Evolutionary conservation across 2,329 filamentous ascomycete genomes (phyloP).

Genomic region (Aspergillus pseudoglaucus): DNA sequence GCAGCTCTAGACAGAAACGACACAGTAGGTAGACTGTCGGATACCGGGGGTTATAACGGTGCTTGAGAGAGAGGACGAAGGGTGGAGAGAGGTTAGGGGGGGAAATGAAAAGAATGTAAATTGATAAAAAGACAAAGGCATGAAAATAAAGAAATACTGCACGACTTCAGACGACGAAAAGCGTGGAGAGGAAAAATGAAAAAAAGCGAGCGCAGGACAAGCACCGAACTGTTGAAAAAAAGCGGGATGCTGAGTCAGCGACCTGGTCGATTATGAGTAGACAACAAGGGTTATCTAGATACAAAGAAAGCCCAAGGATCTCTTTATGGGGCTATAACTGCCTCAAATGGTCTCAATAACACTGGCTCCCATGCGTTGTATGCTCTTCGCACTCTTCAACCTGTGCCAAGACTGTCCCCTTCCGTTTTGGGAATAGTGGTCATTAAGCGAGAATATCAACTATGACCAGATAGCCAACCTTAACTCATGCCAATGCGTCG

Average conservation of each 20-base stretch:
- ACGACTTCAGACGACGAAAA: background rate
- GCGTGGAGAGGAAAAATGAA: conserved; percentile 1
- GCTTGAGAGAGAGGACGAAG: background rate
- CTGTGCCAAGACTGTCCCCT: no score
- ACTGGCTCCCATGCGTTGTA: no score
- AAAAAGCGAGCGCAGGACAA: conserved; percentile 3
- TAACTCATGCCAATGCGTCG: no score
- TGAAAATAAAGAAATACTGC: conserved; percentile 5
- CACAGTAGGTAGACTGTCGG: conserved; percentile 10
- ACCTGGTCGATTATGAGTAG: background rate
- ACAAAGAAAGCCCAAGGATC: no score
- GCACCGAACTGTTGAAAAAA: conserved; percentile 1
- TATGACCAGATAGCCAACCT: no score
- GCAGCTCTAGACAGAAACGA: conserved; percentile 36
- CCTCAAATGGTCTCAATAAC: no score
- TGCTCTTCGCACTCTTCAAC: no score
- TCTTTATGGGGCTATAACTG: no score
- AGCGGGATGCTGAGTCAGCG: conserved; percentile 6
- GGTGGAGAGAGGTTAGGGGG: conserved; percentile 1
- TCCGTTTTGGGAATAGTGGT: no score
- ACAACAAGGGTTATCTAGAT: no score
- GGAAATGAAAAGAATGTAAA: background rate
- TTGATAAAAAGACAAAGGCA: conserved; percentile 4
- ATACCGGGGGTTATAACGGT: background rate
- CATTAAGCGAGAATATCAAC: no score